Base-by-base conservation (phyloP, 371 early-diverging fungal genomes). In the Mucor saturninus region DNA sequence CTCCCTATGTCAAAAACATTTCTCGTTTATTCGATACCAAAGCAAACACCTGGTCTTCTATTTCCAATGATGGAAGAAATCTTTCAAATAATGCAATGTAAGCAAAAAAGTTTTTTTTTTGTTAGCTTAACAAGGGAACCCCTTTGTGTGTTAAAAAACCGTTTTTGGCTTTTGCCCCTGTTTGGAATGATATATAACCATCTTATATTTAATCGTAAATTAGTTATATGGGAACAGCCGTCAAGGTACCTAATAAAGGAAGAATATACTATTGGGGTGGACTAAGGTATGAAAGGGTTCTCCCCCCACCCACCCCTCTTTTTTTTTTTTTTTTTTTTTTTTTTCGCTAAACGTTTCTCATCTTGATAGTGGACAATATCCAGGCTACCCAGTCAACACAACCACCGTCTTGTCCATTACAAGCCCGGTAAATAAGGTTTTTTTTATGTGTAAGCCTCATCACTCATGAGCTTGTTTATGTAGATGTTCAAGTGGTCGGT, bases 251-350 rank as follows among this genome's bases (percentile, higher is more conserved):
- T 1, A 56, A 50, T 30, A 49, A 61, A 61, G 28, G 38, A 4
- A 31, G 28, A 7, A 45, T 66, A 7, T 51, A 61, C 45, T 66
- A 59, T 45, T 66, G 67, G 67, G 67, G 67, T 38, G 66, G 61
- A 9, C 38, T 66, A 61, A 61, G 51, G 61, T 66, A 65, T 21
- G 21, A 21, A 21, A 21, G 21, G 21, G 21, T 21, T 21, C 21
- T 21, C 21, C 21, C 21, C 21, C 21, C 21, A 28, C 6, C 29
- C 14, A 15, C 8, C 4, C 5, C 21, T 26, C 6, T 48, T 48
- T 48, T 5, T 28, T 48, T 31, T 26, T 42, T 5, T 5, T 51
- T 26, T 29, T 45, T 38, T 42, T 21, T 21, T 21, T 46, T 21
- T 21, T 43, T 43, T 35, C 21, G 21, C 21, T 21, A 21, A 21